phyloP scores from a whole-genome alignment of 768 basidiomycete species.

The Pleurotus platypus region DNA sequence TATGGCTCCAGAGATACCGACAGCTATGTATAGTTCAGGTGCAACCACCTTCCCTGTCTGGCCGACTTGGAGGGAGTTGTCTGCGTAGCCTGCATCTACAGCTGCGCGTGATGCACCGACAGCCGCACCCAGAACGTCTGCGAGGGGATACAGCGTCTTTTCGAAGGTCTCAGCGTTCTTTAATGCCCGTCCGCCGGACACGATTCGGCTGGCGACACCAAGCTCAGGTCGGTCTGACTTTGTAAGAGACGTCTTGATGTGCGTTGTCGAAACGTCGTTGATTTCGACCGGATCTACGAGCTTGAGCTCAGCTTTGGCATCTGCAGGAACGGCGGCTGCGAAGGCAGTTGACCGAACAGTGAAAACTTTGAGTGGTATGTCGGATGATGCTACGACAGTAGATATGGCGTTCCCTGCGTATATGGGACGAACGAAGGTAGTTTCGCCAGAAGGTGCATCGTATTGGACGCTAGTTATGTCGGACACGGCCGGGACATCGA shows the following conservation, averaged over 20 bases:
- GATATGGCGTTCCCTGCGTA: slow-evolving; percentile 98
- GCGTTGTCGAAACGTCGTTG: slow-evolving; percentile 52
- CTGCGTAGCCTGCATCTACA: slow-evolving; percentile 96
- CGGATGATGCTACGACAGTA: slow-evolving; percentile 78
- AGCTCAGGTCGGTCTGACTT: slow-evolving; percentile 93
- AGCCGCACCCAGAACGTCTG: slow-evolving; percentile 90
- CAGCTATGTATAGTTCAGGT: slow-evolving; percentile 91
- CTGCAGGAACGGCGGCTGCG: slow-evolving; percentile 54
- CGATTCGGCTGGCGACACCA: slow-evolving; percentile 79
- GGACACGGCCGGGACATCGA: slow-evolving; percentile 89
- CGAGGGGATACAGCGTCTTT: slow-evolving; percentile 81
- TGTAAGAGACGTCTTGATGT: slow-evolving; percentile 72
- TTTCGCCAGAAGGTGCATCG: slow-evolving; percentile 64
- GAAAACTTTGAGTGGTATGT: slow-evolving; percentile 86
- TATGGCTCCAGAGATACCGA: slow-evolving; percentile 98
- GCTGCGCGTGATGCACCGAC: slow-evolving; percentile 98
- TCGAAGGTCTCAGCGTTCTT: slow-evolving; percentile 95
- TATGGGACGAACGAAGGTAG: slow-evolving; percentile 90
- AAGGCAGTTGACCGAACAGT: slow-evolving; percentile 94
- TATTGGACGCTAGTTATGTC: slow-evolving; percentile 84
- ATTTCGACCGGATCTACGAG: slow-evolving; percentile 63
- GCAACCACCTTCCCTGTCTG: slow-evolving; percentile 99
- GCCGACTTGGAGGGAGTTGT: slow-evolving; percentile 98
- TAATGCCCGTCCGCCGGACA: slow-evolving; percentile 93
- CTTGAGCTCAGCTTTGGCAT: slow-evolving; percentile 54